phyloP scores from a whole-genome alignment of 2,329 filamentous ascomycete genomes.

The Gnomoniopsis smithogilvyi region DNA sequence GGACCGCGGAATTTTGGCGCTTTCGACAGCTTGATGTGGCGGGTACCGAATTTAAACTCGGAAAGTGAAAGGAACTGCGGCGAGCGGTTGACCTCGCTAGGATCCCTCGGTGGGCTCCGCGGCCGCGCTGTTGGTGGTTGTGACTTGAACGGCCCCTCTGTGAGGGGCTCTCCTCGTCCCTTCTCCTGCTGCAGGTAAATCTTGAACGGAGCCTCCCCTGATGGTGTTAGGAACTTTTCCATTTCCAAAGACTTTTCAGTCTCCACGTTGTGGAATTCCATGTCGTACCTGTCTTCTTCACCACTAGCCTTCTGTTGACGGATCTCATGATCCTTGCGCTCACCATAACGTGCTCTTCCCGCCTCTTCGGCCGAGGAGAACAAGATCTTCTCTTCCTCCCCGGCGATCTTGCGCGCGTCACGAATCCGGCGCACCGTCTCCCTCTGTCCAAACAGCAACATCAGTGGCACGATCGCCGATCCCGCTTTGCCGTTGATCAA shows the following conservation, averaged over 20 bases:
- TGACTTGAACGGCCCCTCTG: conserved; percentile 6
- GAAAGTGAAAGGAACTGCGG: background rate
- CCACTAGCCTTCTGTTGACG: background rate
- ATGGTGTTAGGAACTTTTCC: background rate
- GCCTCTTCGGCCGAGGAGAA: background rate
- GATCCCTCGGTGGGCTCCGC: background rate
- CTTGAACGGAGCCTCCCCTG: background rate
- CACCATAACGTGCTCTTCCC: background rate
- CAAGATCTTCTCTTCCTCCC: background rate
- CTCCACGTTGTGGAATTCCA: conserved; percentile 3
- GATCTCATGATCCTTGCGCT: background rate
- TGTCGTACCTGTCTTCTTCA: background rate
- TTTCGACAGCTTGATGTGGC: background rate
- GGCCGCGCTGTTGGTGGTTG: background rate
- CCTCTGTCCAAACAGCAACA: conserved; percentile 27
- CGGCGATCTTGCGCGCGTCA: conserved; percentile 1
- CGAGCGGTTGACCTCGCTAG: background rate
- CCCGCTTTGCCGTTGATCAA: conserved; percentile 25
- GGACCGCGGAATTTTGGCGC: background rate
- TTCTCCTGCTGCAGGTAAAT: background rate
- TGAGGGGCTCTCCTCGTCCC: background rate
- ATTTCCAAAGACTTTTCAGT: background rate
- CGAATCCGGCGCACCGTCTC: conserved; percentile 26
- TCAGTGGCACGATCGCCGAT: conserved; percentile 22
- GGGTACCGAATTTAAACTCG: conserved; percentile 1